Percentiles rank a stretch among this genome's conserved stretches.
Conservation (phyloP, 2,329 filamentous ascomycete genomes). For the Penicillium sumatraense region DNA sequence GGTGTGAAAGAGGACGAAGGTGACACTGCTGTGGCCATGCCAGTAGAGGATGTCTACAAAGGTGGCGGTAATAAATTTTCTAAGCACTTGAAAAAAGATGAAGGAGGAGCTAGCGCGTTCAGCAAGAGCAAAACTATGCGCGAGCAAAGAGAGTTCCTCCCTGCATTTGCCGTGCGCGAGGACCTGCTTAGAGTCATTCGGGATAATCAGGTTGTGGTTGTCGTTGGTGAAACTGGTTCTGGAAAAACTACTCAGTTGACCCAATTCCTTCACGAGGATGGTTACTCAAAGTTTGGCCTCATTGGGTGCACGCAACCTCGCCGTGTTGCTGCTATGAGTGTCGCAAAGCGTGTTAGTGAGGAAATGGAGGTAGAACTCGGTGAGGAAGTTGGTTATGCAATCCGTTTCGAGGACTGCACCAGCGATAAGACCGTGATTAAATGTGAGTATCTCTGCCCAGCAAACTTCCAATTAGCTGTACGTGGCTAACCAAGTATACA, state of each 20-base stretch:
- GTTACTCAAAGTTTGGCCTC: conserved; percentile 83
- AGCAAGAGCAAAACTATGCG: conserved; percentile 87
- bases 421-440: conserved; percentile 95
- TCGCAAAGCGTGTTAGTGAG: conserved; percentile 95
- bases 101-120: conserved; percentile 82
- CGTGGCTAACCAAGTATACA: conserved; percentile 28
- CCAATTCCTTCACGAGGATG: conserved; percentile 94
- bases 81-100: conserved; percentile 83
- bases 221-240: conserved; percentile 95
- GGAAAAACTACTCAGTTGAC: conserved; percentile 98
- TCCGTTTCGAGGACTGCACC: conserved; percentile 97
- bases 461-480: not conserved
- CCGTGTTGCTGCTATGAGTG: conserved; percentile 97
- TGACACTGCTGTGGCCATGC: conserved; percentile 81
- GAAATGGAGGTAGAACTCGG: conserved; percentile 96
- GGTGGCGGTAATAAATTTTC: conserved; percentile 76
- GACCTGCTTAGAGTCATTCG: conserved; percentile 88
- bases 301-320: conserved; percentile 97
- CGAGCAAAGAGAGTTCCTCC: conserved; percentile 91
- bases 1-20: conserved; percentile 88
- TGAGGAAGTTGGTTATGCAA: conserved; percentile 89
- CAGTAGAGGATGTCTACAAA: conserved; percentile 72
- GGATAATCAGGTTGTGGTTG: conserved; percentile 96
- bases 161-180: conserved; percentile 94
- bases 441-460: conserved; percentile 53